phyloP scores from a whole-genome alignment of 495 filamentous ascomycete species.

The Xylaria grammica region DNA sequence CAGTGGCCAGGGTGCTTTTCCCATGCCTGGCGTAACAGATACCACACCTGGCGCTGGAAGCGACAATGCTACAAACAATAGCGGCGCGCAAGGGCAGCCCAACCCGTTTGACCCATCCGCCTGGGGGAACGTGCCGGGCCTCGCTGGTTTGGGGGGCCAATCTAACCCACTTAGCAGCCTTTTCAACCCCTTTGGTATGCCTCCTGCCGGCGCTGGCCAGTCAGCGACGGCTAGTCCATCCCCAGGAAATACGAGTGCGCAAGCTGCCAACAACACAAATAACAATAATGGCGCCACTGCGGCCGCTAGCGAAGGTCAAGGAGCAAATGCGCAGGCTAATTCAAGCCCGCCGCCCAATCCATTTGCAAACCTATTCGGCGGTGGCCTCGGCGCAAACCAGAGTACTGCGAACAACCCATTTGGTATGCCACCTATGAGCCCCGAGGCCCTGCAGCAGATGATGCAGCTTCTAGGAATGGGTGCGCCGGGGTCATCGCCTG shows the following conservation, averaged over 20 bases:
- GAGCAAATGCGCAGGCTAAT: slow-evolving; percentile 23
- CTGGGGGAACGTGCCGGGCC: slow-evolving; percentile 32
- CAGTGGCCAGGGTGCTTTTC: slow-evolving; percentile 62
- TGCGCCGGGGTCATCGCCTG: slow-evolving; percentile 46
- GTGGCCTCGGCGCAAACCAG: slow-evolving; percentile 22
- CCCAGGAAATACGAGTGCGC: slow-evolving; percentile 13
- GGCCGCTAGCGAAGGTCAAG: slow-evolving; percentile 31
- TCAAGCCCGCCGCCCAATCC: slow-evolving; percentile 41
- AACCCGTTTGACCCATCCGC: slow-evolving; percentile 48
- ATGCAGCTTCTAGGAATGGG: slow-evolving; percentile 41
- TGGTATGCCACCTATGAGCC: slow-evolving; percentile 25
- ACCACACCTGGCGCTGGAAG: slow-evolving; percentile 57
- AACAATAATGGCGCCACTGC: slow-evolving; percentile 14
- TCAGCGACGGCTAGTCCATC: neutral
- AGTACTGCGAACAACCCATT: slow-evolving; percentile 23
- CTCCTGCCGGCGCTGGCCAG: slow-evolving; percentile 6
- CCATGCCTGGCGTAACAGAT: slow-evolving; percentile 87
- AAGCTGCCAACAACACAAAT: slow-evolving; percentile 19
- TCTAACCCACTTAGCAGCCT: neutral
- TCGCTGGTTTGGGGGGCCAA: slow-evolving; percentile 29
- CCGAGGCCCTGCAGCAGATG: slow-evolving; percentile 56
- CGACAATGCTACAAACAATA: slow-evolving; percentile 27
- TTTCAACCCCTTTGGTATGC: slow-evolving; percentile 26
- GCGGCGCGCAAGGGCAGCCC: slow-evolving; percentile 18
- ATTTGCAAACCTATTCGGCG: slow-evolving; percentile 50